Evolutionary conservation across 202 grass and related monocot species (phyloP).

Genomic region (Musa balbisiana): DNA sequence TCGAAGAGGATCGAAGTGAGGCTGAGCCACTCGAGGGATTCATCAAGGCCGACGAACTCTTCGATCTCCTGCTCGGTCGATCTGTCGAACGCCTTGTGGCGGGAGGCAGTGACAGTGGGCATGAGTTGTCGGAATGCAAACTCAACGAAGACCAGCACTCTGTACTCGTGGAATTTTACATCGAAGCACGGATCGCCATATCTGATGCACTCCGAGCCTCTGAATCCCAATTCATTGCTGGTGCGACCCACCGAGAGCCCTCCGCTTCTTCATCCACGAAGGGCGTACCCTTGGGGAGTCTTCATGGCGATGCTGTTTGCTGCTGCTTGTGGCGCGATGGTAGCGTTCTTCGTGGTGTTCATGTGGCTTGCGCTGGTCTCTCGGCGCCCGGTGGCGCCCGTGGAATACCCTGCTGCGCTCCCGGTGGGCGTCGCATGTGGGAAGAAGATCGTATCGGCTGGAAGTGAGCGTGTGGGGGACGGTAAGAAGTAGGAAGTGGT

Average conservation of each 20-base stretch:
- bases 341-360: conserved; percentile 58
- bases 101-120: conserved; percentile 32
- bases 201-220: conserved; percentile 66
- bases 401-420: conserved; percentile 40
- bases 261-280: background rate
- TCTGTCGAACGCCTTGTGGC: conserved; percentile 35
- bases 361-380: conserved; percentile 41
- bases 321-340: conserved; percentile 50
- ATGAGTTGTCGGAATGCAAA: conserved; percentile 27
- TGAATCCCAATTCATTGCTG: conserved; percentile 47
- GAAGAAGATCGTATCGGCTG: conserved; percentile 69
- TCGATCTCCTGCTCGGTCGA: conserved; percentile 45
- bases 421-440: conserved; percentile 50
- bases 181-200: conserved; percentile 32
- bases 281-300: conserved; percentile 33
- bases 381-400: conserved; percentile 52
- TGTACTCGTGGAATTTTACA: conserved; percentile 68
- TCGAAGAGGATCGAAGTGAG: conserved; percentile 38
- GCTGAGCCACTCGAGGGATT: conserved; percentile 30
- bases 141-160: conserved; percentile 39
- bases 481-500: background rate
- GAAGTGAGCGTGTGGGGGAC: conserved; percentile 26
- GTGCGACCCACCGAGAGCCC: conserved; percentile 20
- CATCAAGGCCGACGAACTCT: conserved; percentile 19
- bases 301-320: conserved; percentile 53